Evolutionary conservation across 805 yeast species (phyloP).

Genomic region (Candida orba): DNA sequence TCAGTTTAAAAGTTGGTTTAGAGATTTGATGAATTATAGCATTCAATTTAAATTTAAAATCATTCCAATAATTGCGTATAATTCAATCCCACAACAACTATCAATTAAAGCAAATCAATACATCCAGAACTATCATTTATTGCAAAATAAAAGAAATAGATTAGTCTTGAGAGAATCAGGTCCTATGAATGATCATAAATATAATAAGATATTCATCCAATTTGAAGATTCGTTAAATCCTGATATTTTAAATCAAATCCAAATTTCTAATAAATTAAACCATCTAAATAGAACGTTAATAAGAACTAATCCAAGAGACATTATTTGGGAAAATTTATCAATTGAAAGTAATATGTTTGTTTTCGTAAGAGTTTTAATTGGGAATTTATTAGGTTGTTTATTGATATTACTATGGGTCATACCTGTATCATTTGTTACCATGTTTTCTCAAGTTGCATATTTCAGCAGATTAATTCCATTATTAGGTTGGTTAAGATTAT

Average conservation of each 20-base stretch:
- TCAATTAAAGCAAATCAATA: slow-evolving; percentile 1
- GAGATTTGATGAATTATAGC: background rate
- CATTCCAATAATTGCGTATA: slow-evolving; percentile 5
- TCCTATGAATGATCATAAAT: slow-evolving; percentile 21
- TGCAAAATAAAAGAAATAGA: slow-evolving; percentile 9
- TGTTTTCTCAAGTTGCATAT: slow-evolving; percentile 67
- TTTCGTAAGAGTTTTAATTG: slow-evolving; percentile 34
- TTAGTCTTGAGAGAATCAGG: slow-evolving; percentile 16
- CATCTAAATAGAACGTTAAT: slow-evolving; percentile 36
- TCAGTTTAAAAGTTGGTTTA: background rate
- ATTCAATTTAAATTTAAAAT: slow-evolving; percentile 10
- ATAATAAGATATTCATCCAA: slow-evolving; percentile 50
- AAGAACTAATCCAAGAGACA: slow-evolving; percentile 58
- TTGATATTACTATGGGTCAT: slow-evolving; percentile 66
- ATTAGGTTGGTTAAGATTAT: slow-evolving; percentile 43
- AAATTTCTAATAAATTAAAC: slow-evolving; percentile 38
- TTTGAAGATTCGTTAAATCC: slow-evolving; percentile 54
- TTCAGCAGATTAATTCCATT: slow-evolving; percentile 56
- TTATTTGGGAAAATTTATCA: slow-evolving; percentile 62
- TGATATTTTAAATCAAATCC: slow-evolving; percentile 55
- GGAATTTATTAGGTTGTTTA: slow-evolving; percentile 38
- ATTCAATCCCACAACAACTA: background rate
- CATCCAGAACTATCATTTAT: slow-evolving; percentile 5
- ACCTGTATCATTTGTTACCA: slow-evolving; percentile 76
- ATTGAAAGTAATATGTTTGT: slow-evolving; percentile 30